Percentiles rank a stretch among this genome's conserved stretches.
Evolutionary conservation across 345 rosid species (phyloP).

Genomic region (Linum usitatissimum): DNA sequence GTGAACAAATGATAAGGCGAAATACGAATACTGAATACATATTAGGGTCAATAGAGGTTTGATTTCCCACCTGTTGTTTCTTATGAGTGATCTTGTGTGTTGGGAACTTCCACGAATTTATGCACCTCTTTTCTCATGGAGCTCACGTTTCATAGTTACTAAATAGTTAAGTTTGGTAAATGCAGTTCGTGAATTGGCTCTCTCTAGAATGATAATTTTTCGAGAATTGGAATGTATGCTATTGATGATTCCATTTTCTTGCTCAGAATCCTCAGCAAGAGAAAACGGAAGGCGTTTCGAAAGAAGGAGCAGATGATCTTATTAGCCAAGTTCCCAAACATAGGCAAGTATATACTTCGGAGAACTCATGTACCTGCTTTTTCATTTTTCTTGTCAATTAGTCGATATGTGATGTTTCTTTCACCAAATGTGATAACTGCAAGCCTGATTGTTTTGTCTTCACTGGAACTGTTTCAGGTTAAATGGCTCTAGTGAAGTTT

Average conservation of each 20-base stretch:
- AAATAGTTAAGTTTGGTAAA: background rate
- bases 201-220: conserved; percentile 9
- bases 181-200: background rate
- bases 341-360: background rate
- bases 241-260: conserved; percentile 13
- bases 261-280: conserved; percentile 20
- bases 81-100: background rate
- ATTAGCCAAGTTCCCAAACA: background rate
- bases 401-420: background rate
- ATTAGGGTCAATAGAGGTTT: no score
- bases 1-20: no score
- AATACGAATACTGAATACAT: no score
- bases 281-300: conserved; percentile 19
- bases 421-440: background rate
- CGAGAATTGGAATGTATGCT: no score
- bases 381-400: no score
- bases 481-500: conserved; percentile 12
- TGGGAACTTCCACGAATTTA: background rate
- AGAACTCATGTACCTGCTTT: background rate
- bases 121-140: background rate
- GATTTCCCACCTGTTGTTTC: background rate
- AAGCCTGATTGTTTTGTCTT: background rate
- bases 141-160: background rate
- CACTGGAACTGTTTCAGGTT: background rate
- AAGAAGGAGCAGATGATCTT: conserved; percentile 22